Conservation (phyloP, 208 protist genomes). For the Leishmania major region DNA sequence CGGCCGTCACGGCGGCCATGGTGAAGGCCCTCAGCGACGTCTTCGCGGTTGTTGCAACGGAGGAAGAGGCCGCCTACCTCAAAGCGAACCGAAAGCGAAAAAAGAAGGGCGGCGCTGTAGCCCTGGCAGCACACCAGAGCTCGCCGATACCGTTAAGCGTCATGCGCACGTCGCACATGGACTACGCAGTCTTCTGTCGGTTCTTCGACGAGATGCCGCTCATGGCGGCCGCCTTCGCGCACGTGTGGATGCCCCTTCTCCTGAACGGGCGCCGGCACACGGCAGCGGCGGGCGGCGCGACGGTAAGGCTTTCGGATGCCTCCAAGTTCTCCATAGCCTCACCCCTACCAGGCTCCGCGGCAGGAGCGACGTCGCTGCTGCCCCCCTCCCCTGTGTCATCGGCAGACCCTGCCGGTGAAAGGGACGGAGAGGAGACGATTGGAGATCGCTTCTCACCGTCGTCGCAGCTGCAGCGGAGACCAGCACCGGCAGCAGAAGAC, state of each 20-base stretch:
- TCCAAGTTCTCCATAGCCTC: neutral
- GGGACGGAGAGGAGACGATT: constrained; percentile 3
- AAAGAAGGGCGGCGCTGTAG: constrained; percentile 35
- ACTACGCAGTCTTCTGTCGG: constrained; percentile 51
- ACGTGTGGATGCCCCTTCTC: constrained; percentile 75
- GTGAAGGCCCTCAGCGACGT: constrained; percentile 70
- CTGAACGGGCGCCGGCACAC: constrained; percentile 9
- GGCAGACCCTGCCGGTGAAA: neutral
- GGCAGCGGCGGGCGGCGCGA: neutral
- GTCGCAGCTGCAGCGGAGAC: neutral
- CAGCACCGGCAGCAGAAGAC: neutral
- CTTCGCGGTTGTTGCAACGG: constrained; percentile 49
- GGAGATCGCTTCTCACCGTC: neutral
- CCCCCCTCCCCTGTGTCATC: neutral
- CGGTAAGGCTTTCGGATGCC: neutral
- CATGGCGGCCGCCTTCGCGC: constrained; percentile 64
- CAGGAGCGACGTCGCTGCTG: neutral
- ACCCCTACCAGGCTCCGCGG: neutral
- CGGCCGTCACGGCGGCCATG: constrained; percentile 58
- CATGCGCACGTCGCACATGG: constrained; percentile 74
- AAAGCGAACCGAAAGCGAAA: constrained; percentile 49
- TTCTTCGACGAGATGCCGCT: constrained; percentile 78
- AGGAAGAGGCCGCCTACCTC: constrained; percentile 71
- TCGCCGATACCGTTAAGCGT: constrained; percentile 69
- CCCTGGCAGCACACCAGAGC: constrained; percentile 54